Percentiles rank a stretch among this genome's conserved stretches.
phyloP scores from a whole-genome alignment of 352 stramenopile genomes.

The Thalassiosira mediterranea region DNA sequence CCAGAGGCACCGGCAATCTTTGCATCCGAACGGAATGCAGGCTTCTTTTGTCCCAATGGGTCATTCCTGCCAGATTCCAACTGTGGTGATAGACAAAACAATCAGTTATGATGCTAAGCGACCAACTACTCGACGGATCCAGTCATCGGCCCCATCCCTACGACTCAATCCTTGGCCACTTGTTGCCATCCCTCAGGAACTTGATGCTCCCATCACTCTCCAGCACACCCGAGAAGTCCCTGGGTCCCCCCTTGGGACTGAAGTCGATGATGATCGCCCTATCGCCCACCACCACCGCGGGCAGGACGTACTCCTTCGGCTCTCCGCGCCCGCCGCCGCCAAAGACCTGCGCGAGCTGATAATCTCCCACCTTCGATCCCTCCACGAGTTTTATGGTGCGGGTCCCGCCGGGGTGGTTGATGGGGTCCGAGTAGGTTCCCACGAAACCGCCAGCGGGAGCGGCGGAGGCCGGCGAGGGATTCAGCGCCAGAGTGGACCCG shows the following conservation, averaged over 20 bases:
- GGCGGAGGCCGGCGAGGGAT: neutral
- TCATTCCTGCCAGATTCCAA: too few species aligned
- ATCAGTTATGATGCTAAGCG: too few species aligned
- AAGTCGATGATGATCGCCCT: conserved; percentile 65
- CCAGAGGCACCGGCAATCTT: too few species aligned
- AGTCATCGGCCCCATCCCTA: too few species aligned
- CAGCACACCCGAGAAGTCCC: conserved; percentile 60
- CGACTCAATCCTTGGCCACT: conserved; percentile 44
- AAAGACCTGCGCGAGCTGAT: conserved; percentile 46
- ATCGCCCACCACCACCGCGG: conserved; percentile 53
- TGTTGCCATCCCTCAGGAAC: conserved; percentile 61
- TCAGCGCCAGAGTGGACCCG: too few species aligned
- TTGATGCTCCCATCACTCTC: conserved; percentile 50
- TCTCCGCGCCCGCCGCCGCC: conserved; percentile 55
- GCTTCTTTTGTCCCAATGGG: too few species aligned
- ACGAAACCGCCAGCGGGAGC: conserved; percentile 22
- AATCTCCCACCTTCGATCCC: conserved; percentile 31
- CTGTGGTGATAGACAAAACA: too few species aligned
- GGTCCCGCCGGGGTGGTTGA: conserved; percentile 64
- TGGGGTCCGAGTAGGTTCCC: conserved; percentile 55
- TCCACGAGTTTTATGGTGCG: conserved; percentile 50
- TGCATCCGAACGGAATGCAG: too few species aligned
- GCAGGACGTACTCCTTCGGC: conserved; percentile 52
- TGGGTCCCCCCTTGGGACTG: conserved; percentile 51
- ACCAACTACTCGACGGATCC: too few species aligned